Conservation (phyloP, 495 filamentous ascomycete genomes). For the Penicillium silybi region DNA sequence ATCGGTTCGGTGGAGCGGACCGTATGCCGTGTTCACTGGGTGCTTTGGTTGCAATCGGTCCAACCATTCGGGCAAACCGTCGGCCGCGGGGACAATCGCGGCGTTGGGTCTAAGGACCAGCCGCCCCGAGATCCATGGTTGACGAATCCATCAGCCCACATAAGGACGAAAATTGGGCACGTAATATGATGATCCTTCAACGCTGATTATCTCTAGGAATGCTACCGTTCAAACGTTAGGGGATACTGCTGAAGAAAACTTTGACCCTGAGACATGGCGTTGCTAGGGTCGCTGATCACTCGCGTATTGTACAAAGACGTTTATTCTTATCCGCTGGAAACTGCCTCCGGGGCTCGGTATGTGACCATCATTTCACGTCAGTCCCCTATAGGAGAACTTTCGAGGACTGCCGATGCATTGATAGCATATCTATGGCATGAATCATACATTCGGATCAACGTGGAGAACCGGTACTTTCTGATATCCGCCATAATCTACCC, state of each 20-base stretch:
- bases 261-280: slow-evolving; percentile 16
- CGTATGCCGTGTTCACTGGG: neutral
- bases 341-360: neutral
- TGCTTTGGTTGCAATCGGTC: slow-evolving; percentile 2
- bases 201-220: neutral
- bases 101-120: neutral
- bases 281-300: slow-evolving; percentile 13
- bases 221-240: too few relatives aligned
- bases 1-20: slow-evolving; percentile 16
- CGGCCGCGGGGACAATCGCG: neutral
- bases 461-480: neutral
- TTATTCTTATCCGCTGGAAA: neutral
- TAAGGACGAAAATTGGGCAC: too few relatives aligned
- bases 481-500: neutral
- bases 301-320: neutral
- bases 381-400: neutral
- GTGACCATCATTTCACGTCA: neutral
- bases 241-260: too few relatives aligned
- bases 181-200: neutral
- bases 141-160: neutral
- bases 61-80: neutral
- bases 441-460: neutral
- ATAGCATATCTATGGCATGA: neutral
- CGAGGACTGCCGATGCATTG: slow-evolving; percentile 2
- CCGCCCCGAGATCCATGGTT: neutral